Conservation (phyloP, 129 eudicot species). For the Flaveria bidentis region DNA sequence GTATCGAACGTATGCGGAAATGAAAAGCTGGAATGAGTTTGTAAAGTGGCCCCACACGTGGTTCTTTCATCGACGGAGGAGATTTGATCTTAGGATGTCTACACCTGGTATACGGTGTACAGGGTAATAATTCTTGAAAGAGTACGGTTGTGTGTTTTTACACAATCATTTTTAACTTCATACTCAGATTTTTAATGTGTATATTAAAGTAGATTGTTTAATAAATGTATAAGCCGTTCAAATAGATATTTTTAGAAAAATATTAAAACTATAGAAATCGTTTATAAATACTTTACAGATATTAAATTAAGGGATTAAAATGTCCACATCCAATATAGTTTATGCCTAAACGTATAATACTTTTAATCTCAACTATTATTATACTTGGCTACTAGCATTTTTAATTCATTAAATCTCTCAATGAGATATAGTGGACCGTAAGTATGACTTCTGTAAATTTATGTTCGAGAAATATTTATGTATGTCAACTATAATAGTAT, state of each 20-base stretch:
- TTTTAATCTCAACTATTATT: too few species aligned
- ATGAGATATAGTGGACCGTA: too few species aligned
- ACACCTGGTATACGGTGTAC: constrained; percentile 20
- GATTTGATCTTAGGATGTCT: constrained; percentile 1
- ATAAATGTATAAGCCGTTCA: not conserved
- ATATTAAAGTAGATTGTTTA: not conserved
- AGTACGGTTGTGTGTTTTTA: not conserved
- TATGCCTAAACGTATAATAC: too few species aligned
- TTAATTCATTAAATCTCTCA: too few species aligned
- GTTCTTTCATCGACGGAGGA: constrained; percentile 20
- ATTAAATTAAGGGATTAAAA: not conserved
- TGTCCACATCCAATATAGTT: not conserved
- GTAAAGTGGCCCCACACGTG: constrained; percentile 14
- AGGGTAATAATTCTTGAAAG: constrained; percentile 8
- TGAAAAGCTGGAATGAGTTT: not conserved
- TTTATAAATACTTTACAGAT: too few species aligned
- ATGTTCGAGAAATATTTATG: too few species aligned
- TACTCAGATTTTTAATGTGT: not conserved
- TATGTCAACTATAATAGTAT: too few species aligned
- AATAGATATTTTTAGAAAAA: too few species aligned
- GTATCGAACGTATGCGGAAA: constrained; percentile 15
- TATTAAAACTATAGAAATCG: not conserved
- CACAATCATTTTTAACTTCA: not conserved
- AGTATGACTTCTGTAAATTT: too few species aligned
- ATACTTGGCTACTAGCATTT: too few species aligned